Base-by-base conservation (phyloP, 176 grass and related monocot species). In the Poa pratensis region DNA sequence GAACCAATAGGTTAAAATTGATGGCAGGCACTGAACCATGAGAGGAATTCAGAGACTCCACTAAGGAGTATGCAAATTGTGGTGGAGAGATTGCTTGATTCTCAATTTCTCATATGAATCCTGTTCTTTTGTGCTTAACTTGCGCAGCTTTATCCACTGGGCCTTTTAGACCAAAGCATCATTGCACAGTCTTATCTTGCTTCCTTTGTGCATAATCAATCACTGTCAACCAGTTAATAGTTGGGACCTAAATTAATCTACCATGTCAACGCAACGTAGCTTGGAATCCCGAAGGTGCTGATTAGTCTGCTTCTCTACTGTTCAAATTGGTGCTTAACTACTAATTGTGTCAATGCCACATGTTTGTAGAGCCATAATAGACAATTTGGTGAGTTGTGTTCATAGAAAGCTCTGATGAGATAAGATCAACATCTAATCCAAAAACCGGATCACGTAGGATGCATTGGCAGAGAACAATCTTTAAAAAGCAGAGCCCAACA, bases 401-500 rank as follows among this genome's bases (percentile, higher is more conserved):
- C 46, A 85, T 40, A 73, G 27, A 68, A 85, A 28, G 20, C 26
- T 88, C 69, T 74, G 69, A 85, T 89, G 40, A 40, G 40, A 77
- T 81, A 59, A 57, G 20, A 10, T 69, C 26, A 12, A 24, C 22
- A 82, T 27, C 50, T 19, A 30, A 54, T 48, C 20, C 58, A 11
- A 50, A 86, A 77, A 24, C 11, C 73, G 52, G 22, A 61, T 69
- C 73, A 62, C 4, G 78, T 90, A 64, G 71, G 42, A 64, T 55
- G 73, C 72, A 78, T 86, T 77, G 77, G 78, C 79, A 66, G 79
- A 65, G 54, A 70, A 55, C 27, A 12, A 78, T 86, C 34, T 86
- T 63, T 77, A 82, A 82, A 62, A 3, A 64, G 76, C 34, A 73
- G 46, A 73, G 32, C 46, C 58, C 84, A 86, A 43, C 64, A 86